Conservation (phyloP, 768 basidiomycete genomes). For the Lyophyllum atratum region DNA sequence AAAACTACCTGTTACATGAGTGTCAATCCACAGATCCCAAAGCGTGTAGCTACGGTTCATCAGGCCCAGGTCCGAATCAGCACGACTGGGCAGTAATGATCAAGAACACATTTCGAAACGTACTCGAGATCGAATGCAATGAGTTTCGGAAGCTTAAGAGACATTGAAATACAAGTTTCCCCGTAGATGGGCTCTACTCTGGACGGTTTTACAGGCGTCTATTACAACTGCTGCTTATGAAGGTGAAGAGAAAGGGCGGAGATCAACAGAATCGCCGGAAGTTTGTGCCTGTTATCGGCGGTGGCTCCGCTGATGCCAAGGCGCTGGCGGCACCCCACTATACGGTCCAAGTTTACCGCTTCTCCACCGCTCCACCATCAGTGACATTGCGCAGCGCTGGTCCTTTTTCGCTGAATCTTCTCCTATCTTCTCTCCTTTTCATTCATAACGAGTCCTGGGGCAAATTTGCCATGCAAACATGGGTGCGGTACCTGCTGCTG, state of each 20-base stretch:
- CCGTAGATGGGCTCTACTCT: not conserved
- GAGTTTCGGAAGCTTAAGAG: conserved; percentile 47
- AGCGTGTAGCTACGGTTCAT: conserved; percentile 60
- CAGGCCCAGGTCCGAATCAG: not conserved
- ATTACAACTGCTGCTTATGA: too few relatives aligned
- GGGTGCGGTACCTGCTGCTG: conserved; percentile 17
- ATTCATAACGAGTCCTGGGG: not conserved
- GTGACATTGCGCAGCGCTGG: not conserved
- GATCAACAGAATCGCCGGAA: not conserved
- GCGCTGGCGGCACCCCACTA: not conserved
- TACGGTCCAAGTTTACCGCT: not conserved
- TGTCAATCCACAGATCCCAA: conserved; percentile 89
- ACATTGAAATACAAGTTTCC: conserved; percentile 3
- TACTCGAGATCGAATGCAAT: conserved; percentile 86
- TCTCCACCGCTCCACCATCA: not conserved
- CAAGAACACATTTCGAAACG: conserved; percentile 4
- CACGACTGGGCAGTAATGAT: too few relatives aligned
- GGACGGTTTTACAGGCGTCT: too few relatives aligned
- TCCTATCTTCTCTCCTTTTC: too few relatives aligned
- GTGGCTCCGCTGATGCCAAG: not conserved
- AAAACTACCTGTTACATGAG: conserved; percentile 59
- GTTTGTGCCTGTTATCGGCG: not conserved
- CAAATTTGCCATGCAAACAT: conserved; percentile 16
- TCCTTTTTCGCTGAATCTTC: not conserved
- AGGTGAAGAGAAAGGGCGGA: not conserved